These are phyloP conservation scores for Paramecium tetraurelia DNA, from an alignment of 73 alveolate species.

Conservation along the genomic window DNA sequence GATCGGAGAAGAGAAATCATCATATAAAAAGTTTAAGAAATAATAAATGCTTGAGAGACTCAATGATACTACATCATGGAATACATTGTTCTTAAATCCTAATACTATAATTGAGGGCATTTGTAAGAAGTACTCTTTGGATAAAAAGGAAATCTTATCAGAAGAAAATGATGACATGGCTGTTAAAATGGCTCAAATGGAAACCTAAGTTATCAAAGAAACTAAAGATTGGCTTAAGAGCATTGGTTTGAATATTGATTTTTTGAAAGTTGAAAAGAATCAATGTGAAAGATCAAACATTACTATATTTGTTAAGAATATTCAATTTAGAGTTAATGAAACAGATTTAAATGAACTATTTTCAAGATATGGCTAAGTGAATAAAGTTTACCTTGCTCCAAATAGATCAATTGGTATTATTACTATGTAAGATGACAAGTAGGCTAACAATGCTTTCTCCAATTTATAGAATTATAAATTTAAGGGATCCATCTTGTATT, in stretches of 20 bases:
- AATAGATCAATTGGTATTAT: constrained; percentile 92
- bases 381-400: constrained; percentile 85
- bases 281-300: constrained; percentile 81
- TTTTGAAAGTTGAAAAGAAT: constrained; percentile 78
- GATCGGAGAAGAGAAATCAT: constrained; percentile 72
- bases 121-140: constrained; percentile 76
- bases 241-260: constrained; percentile 88
- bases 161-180: constrained; percentile 90
- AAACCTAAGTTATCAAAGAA: constrained; percentile 91
- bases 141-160: constrained; percentile 87
- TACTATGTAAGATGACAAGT: constrained; percentile 76
- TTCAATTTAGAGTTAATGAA: constrained; percentile 76
- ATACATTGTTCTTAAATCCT: constrained; percentile 92
- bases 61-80: constrained; percentile 95
- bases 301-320: constrained; percentile 86
- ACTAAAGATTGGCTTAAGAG: constrained; percentile 95
- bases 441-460: constrained; percentile 91
- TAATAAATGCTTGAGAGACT: constrained; percentile 73
- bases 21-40: constrained; percentile 81
- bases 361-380: constrained; percentile 86
- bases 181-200: constrained; percentile 89
- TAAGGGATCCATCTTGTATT: constrained; percentile 72
- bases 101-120: constrained; percentile 91
- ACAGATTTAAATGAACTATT: constrained; percentile 81
- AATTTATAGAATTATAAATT: constrained; percentile 79